These are phyloP conservation scores for Verticillium albo-atrum DNA, from an alignment of 2,329 filamentous ascomycete species.

Conservation along the genomic window DNA sequence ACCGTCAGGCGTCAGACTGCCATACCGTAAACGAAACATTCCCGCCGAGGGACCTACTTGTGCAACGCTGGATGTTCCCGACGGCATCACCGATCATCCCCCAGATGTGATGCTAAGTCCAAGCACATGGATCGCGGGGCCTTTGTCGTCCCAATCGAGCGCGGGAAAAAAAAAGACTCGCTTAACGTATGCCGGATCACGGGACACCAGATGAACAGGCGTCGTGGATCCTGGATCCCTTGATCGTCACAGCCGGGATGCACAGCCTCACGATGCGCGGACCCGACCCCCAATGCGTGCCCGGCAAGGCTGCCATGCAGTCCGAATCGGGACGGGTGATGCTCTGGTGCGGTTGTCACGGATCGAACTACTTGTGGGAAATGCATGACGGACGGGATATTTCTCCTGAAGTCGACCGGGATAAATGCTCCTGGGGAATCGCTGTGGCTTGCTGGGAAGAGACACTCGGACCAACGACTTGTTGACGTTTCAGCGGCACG, in stretches of 20 bases:
- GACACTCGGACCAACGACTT: not conserved
- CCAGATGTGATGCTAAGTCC: not conserved
- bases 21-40: not conserved
- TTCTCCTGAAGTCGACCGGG: not conserved
- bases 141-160: not conserved
- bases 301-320: not conserved
- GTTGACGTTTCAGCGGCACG: not conserved
- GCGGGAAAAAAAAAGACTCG: not conserved
- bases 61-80: not conserved
- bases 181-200: not conserved
- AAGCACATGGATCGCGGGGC: not conserved
- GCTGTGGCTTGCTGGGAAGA: not conserved
- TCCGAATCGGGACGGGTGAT: not conserved
- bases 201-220: not conserved
- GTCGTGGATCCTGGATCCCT: not conserved
- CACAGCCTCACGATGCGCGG: not conserved
- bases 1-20: too few species aligned
- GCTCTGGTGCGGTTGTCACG: not conserved
- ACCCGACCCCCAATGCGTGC: not conserved
- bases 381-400: not conserved
- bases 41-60: not conserved
- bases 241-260: not conserved
- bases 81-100: not conserved
- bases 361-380: not conserved
- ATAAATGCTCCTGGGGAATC: not conserved